Conservation (phyloP, 1,139 yeast species). For the Entelexis paramagnoliae region DNA sequence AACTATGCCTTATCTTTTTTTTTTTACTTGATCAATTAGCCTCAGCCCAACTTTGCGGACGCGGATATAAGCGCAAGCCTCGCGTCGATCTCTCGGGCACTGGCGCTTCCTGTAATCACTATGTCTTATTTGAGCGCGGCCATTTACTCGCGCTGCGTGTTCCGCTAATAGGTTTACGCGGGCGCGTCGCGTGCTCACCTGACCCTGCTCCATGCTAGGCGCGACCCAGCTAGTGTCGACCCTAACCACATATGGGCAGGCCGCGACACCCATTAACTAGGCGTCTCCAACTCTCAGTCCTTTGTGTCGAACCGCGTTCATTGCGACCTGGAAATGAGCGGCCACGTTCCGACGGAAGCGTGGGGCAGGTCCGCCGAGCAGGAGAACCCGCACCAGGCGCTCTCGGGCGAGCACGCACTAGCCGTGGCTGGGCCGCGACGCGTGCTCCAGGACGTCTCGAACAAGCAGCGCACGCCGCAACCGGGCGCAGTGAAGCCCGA, state of each 20-base stretch:
- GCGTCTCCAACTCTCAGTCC: neutral
- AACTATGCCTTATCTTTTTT: too few species aligned
- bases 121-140: too few species aligned
- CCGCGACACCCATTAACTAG: neutral
- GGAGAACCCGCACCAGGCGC: conserved; percentile 1
- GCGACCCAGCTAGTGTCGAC: neutral
- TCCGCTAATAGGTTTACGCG: neutral
- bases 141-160: too few species aligned
- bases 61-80: too few species aligned
- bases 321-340: conserved; percentile 5
- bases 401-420: neutral
- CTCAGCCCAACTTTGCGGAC: too few species aligned
- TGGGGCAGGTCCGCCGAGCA: conserved; percentile 4
- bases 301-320: conserved; percentile 1
- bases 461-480: neutral
- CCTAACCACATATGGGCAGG: conserved; percentile 1
- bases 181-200: conserved; percentile 6
- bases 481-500: neutral
- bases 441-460: conserved; percentile 15
- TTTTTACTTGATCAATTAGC: too few species aligned
- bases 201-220: neutral
- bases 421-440: conserved; percentile 1
- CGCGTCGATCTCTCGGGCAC: too few species aligned
- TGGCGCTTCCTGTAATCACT: too few species aligned
- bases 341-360: neutral